Conservation (phyloP, 805 yeast genomes). For the Lipomyces yamadae region DNA sequence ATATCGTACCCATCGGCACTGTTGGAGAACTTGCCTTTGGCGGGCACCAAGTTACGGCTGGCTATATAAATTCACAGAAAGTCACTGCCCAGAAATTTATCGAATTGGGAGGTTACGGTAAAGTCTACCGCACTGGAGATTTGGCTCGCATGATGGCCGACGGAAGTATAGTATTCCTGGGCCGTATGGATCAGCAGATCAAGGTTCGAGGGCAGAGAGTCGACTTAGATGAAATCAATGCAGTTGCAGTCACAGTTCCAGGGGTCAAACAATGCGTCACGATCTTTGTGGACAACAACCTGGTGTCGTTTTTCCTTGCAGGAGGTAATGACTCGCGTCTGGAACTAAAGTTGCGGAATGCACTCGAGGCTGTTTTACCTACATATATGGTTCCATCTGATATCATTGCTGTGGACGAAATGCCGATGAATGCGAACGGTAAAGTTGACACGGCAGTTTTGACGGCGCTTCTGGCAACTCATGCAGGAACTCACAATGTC, state of each 20-base stretch:
- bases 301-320: slow-evolving; percentile 17
- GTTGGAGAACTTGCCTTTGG: slow-evolving; percentile 42
- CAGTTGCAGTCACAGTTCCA: slow-evolving; percentile 8
- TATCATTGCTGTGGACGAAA: slow-evolving; percentile 15
- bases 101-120: slow-evolving; percentile 22
- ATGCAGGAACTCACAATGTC: background rate
- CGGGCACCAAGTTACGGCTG: slow-evolving; percentile 42
- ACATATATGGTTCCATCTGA: slow-evolving; percentile 38
- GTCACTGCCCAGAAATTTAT: slow-evolving; percentile 36
- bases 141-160: slow-evolving; percentile 38
- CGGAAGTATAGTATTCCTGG: slow-evolving; percentile 39
- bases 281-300: slow-evolving; percentile 9
- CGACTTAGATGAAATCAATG: slow-evolving; percentile 42
- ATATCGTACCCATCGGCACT: slow-evolving; percentile 34
- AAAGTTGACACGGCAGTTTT: slow-evolving; percentile 28
- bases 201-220: slow-evolving; percentile 44
- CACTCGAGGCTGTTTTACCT: slow-evolving; percentile 24
- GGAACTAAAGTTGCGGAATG: background rate
- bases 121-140: slow-evolving; percentile 39
- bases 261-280: slow-evolving; percentile 29
- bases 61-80: slow-evolving; percentile 39
- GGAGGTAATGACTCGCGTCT: background rate
- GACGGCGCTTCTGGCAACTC: background rate
- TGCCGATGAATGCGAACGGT: slow-evolving; percentile 37
- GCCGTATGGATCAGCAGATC: slow-evolving; percentile 42